Percentiles rank a stretch among this genome's conserved stretches.
Evolutionary conservation across 768 basidiomycete species (phyloP).

Genomic region (Lenzites betulinus): DNA sequence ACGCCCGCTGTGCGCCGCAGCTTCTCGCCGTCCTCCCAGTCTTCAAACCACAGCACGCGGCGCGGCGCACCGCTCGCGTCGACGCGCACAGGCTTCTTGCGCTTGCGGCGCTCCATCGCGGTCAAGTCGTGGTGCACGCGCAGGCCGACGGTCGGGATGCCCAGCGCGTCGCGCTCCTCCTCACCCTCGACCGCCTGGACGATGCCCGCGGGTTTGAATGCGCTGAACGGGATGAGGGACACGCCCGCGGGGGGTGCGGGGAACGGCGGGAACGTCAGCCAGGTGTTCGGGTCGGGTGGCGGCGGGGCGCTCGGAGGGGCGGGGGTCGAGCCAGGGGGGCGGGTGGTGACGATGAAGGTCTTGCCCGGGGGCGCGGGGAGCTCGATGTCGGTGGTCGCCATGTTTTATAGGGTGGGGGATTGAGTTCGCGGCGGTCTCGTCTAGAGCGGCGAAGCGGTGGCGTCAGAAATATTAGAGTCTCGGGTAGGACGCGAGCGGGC

Average conservation of each 20-base stretch:
- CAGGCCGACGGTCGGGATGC: conserved; percentile 65
- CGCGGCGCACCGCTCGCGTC: conserved; percentile 25
- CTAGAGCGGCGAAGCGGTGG: neutral
- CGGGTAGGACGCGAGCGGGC: neutral
- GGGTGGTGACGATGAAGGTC: conserved; percentile 8
- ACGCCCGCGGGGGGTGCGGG: conserved; percentile 47
- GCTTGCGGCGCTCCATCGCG: conserved; percentile 58
- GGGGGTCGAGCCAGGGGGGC: neutral
- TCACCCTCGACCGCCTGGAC: conserved; percentile 41
- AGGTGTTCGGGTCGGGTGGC: conserved; percentile 12
- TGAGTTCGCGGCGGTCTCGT: neutral
- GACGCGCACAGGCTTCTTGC: conserved; percentile 42
- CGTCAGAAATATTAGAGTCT: neutral
- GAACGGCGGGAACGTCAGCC: conserved; percentile 48
- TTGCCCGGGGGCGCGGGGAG: neutral
- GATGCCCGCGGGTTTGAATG: conserved; percentile 61
- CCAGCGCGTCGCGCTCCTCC: conserved; percentile 52
- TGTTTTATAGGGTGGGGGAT: neutral
- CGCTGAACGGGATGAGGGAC: conserved; percentile 54
- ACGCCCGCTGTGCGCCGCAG: conserved; percentile 42
- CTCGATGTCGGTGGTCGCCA: neutral
- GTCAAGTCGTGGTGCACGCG: conserved; percentile 57
- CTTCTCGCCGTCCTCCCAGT: conserved; percentile 68
- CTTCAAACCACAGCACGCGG: conserved; percentile 59
- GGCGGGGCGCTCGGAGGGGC: neutral